Evolutionary conservation across 352 stramenopile genomes (phyloP).

Genomic region (Phytophthora cryptogea): DNA sequence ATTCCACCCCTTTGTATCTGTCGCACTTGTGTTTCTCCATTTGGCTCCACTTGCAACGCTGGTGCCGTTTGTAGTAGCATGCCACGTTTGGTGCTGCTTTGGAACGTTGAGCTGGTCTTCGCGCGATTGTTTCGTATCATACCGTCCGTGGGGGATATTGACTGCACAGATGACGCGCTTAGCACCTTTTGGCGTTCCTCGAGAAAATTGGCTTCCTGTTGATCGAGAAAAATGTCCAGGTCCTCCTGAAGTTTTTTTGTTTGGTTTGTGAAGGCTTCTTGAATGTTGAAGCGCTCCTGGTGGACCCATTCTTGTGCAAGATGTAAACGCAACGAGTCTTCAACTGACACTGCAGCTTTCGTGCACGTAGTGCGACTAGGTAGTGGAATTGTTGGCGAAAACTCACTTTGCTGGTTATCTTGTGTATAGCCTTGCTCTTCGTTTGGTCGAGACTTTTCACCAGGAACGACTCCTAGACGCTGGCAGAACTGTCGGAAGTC

Average conservation of each 20-base stretch:
- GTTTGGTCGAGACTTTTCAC: background rate
- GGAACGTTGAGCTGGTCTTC: constrained; percentile 18
- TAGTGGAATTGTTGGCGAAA: background rate
- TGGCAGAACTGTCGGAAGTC: constrained; percentile 38
- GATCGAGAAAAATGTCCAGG: constrained; percentile 44
- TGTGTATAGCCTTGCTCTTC: background rate
- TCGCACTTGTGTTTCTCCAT: constrained; percentile 3
- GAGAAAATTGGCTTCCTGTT: constrained; percentile 46
- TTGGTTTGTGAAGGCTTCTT: constrained; percentile 72
- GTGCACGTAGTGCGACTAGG: background rate
- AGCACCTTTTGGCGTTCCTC: constrained; percentile 44
- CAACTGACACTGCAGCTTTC: constrained; percentile 8
- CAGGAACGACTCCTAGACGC: constrained; percentile 3
- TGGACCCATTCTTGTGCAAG: constrained; percentile 54
- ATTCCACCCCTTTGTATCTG: background rate
- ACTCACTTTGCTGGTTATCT: constrained; percentile 20
- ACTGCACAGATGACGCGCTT: constrained; percentile 1
- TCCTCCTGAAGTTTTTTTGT: constrained; percentile 57
- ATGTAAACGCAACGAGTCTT: constrained; percentile 29
- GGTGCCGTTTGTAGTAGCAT: constrained; percentile 29
- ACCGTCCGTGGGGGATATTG: background rate
- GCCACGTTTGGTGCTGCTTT: constrained; percentile 27
- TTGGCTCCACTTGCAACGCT: constrained; percentile 13
- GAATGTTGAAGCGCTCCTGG: constrained; percentile 72
- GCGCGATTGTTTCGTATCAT: background rate